Conservation (phyloP, 371 early-diverging fungal species). For the Syncephalis plumigaleata region DNA sequence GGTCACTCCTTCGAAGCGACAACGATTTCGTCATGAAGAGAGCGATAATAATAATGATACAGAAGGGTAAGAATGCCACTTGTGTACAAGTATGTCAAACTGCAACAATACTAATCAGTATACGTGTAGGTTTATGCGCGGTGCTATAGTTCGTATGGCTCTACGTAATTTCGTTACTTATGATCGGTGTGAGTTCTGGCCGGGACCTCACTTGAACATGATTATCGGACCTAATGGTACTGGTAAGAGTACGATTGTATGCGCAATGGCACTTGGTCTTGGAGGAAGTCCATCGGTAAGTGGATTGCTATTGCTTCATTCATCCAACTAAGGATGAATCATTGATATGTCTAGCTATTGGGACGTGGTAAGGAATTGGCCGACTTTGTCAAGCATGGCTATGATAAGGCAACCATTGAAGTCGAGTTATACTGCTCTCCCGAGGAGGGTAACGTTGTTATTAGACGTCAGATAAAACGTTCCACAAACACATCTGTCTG, state of each 20-base stretch:
- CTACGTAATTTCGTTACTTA: conserved; percentile 87
- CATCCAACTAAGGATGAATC: not conserved
- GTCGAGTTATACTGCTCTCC: conserved; percentile 42
- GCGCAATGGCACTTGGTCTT: conserved; percentile 92
- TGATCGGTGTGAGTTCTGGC: conserved; percentile 60
- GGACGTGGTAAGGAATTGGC: conserved; percentile 75
- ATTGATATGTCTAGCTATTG: conserved; percentile 23
- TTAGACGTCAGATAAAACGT: conserved; percentile 49
- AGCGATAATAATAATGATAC: no score
- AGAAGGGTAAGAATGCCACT: no score
- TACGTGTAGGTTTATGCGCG: conserved; percentile 10
- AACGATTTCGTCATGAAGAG: no score
- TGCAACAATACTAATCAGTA: no score
- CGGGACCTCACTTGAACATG: conserved; percentile 93
- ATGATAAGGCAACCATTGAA: conserved; percentile 57
- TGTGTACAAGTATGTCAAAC: no score
- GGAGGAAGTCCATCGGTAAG: conserved; percentile 71
- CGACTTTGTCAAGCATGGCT: conserved; percentile 85
- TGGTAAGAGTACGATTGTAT: conserved; percentile 96
- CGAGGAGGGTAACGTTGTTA: conserved; percentile 17
- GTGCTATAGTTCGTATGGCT: conserved; percentile 61
- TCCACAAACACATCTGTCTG: conserved; percentile 49
- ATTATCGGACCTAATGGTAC: conserved; percentile 96
- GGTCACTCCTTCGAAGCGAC: no score
- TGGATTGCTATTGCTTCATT: not conserved